These are phyloP conservation scores for Neurospora discreta DNA, from an alignment of 495 filamentous ascomycete genomes.

Conservation along the genomic window DNA sequence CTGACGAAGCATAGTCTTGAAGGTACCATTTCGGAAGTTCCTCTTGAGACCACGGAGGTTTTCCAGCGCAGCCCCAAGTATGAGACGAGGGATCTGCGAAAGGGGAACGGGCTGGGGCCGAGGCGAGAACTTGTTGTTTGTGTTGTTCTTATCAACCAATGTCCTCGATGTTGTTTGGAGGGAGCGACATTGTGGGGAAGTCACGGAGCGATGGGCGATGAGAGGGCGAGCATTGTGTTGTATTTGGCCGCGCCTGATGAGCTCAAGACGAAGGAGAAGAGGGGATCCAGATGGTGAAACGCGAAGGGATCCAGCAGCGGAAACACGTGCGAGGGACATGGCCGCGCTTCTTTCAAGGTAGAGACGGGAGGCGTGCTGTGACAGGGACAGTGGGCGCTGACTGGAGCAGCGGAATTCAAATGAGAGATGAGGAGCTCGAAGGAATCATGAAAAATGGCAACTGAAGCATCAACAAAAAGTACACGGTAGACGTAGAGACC, in stretches of 20 bases:
- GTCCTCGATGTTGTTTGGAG: constrained; percentile 9
- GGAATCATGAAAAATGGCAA: background rate
- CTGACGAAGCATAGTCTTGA: constrained; percentile 22
- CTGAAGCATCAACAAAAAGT: background rate
- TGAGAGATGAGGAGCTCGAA: background rate
- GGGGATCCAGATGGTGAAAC: background rate
- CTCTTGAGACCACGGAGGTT: constrained; percentile 21
- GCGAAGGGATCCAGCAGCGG: background rate
- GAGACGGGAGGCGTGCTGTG: background rate
- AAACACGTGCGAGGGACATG: background rate
- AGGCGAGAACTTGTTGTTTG: constrained; percentile 12
- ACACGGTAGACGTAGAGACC: background rate
- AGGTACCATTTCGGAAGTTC: constrained; percentile 22
- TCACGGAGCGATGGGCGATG: background rate
- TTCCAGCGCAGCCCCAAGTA: constrained; percentile 20
- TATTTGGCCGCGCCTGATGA: background rate
- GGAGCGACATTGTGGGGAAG: constrained; percentile 6
- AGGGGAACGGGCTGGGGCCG: constrained; percentile 7
- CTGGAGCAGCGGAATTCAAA: background rate
- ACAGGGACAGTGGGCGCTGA: background rate
- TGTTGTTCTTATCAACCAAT: background rate
- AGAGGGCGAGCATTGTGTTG: background rate
- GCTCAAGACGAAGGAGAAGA: background rate
- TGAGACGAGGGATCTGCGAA: constrained; percentile 11
- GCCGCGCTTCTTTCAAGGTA: background rate